Conservation (phyloP, 2,329 filamentous ascomycete genomes). For the Erysiphe pulchra region DNA sequence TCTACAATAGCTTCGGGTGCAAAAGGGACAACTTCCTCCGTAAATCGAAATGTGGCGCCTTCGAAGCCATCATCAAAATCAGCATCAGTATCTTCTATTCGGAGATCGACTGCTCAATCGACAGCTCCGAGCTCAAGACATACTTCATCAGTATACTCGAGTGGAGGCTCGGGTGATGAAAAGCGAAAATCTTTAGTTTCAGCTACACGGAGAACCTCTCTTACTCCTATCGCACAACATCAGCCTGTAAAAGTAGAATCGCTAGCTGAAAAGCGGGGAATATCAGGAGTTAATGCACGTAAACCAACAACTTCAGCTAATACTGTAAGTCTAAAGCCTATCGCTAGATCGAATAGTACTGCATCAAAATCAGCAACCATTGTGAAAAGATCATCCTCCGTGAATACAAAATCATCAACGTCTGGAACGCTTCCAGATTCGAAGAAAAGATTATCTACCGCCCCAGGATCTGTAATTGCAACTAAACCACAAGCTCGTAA, state of each 20-base stretch:
- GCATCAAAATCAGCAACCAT: neutral
- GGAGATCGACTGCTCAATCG: slow-evolving; percentile 11
- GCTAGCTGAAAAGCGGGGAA: slow-evolving; percentile 10
- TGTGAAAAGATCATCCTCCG: slow-evolving; percentile 12
- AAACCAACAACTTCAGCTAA: slow-evolving; percentile 10
- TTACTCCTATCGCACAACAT: slow-evolving; percentile 8
- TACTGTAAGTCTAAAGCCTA: slow-evolving; percentile 14
- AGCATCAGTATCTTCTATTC: slow-evolving; percentile 6
- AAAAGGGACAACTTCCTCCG: slow-evolving; percentile 9
- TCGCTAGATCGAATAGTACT: slow-evolving; percentile 11
- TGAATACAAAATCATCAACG: slow-evolving; percentile 14
- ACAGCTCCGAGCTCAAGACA: slow-evolving; percentile 11
- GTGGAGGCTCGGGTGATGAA: slow-evolving; percentile 13
- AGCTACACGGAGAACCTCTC: slow-evolving; percentile 11
- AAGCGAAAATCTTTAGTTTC: slow-evolving; percentile 10
- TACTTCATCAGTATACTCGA: slow-evolving; percentile 7
- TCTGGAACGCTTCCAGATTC: slow-evolving; percentile 19
- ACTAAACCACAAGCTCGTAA: slow-evolving; percentile 19
- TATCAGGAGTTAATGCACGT: slow-evolving; percentile 7
- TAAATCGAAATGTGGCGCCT: slow-evolving; percentile 10
- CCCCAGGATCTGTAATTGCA: slow-evolving; percentile 15
- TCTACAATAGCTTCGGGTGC: slow-evolving; percentile 8
- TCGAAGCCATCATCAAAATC: slow-evolving; percentile 14
- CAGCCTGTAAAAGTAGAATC: slow-evolving; percentile 9
- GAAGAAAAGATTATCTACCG: slow-evolving; percentile 31